These are phyloP conservation scores for Cryptococcus deneoformans DNA, from an alignment of 1,284 basidiomycete species.

Conservation along the genomic window DNA sequence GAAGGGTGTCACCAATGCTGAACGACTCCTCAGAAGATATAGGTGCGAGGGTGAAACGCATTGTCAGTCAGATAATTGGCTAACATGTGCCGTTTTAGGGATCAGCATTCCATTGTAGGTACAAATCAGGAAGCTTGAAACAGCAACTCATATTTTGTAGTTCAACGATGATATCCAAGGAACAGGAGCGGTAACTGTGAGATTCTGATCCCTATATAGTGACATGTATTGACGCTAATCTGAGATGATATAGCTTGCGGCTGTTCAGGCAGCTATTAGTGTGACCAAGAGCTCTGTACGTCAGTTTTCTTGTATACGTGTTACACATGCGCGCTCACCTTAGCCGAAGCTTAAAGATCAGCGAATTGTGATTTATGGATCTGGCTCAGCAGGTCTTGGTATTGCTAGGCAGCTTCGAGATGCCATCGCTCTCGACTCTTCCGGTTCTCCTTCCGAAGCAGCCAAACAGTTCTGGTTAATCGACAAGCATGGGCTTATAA, in stretches of 20 bases:
- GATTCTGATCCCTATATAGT: not conserved
- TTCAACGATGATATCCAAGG: slow-evolving; percentile 80
- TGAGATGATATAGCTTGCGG: slow-evolving; percentile 48
- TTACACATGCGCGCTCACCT: no score
- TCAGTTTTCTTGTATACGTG: no score
- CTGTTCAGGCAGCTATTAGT: slow-evolving; percentile 67
- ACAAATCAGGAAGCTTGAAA: not conserved
- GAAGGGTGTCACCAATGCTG: slow-evolving; percentile 58
- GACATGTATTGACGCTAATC: slow-evolving; percentile 60
- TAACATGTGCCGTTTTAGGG: slow-evolving; percentile 53
- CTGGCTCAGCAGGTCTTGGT: slow-evolving; percentile 77
- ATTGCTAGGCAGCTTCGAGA: slow-evolving; percentile 61
- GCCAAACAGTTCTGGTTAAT: slow-evolving; percentile 63
- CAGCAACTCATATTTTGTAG: slow-evolving; percentile 9
- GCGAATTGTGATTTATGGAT: slow-evolving; percentile 72
- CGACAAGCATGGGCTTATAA: slow-evolving; percentile 49
- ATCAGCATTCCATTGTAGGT: slow-evolving; percentile 63
- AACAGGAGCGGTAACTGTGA: slow-evolving; percentile 71
- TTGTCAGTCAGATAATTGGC: not conserved
- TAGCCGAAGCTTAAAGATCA: slow-evolving; percentile 62
- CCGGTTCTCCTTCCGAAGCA: slow-evolving; percentile 54
- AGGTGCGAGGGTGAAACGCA: slow-evolving; percentile 14
- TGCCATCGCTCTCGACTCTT: slow-evolving; percentile 62
- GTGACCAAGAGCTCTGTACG: slow-evolving; percentile 58
- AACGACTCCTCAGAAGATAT: slow-evolving; percentile 56